Evolutionary conservation across 768 basidiomycete species (phyloP).

Genomic region (Serendipita sp.): DNA sequence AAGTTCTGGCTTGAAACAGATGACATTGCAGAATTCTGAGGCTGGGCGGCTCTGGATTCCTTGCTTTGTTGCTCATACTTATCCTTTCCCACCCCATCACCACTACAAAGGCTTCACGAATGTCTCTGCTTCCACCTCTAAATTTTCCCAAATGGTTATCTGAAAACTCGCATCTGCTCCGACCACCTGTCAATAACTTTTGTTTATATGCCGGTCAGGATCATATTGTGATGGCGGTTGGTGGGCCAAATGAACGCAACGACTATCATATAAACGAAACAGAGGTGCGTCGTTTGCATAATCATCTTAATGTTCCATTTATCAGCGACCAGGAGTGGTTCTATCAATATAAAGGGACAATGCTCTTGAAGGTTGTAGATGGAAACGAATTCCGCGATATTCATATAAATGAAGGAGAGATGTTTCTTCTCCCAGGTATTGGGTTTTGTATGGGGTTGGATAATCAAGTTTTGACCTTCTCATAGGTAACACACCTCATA

Average conservation of each 20-base stretch:
- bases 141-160: conserved; percentile 82
- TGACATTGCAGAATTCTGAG: conserved; percentile 22
- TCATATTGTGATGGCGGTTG: conserved; percentile 89
- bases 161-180: conserved; percentile 60
- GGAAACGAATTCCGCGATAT: conserved; percentile 71
- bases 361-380: conserved; percentile 78
- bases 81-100: not conserved
- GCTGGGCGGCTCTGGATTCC: not conserved
- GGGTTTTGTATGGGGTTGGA: not conserved
- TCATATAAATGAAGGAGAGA: conserved; percentile 81
- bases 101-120: conserved; percentile 16
- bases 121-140: conserved; percentile 66
- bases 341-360: conserved; percentile 87
- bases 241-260: conserved; percentile 85
- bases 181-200: conserved; percentile 88
- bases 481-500: conserved; percentile 87
- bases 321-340: conserved; percentile 67
- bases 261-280: conserved; percentile 96
- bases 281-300: conserved; percentile 35
- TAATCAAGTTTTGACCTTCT: not conserved
- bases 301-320: not conserved
- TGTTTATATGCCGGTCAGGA: conserved; percentile 70
- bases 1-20: conserved; percentile 21
- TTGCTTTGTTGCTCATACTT: not conserved
- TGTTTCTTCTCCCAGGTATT: conserved; percentile 87